Evolutionary conservation across 73 alveolate genomes (phyloP).

Genomic region (Paramecium primaurelia): DNA sequence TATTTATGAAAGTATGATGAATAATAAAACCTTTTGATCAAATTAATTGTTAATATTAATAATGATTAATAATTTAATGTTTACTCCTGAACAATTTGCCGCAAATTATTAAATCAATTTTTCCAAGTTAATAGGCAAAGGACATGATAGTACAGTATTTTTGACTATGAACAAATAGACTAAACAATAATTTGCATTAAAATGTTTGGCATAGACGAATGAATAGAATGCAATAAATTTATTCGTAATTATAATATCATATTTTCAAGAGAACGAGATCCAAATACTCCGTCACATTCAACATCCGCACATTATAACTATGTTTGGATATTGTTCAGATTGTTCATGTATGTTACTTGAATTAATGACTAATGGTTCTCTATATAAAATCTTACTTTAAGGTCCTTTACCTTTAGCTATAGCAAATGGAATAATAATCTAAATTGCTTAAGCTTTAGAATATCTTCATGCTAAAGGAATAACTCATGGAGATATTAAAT

Average conservation of each 20-base stretch:
- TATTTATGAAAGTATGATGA: slow-evolving; percentile 39
- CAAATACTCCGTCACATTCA: slow-evolving; percentile 24
- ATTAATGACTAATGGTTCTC: slow-evolving; percentile 8
- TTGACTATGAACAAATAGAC: not conserved
- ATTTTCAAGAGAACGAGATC: slow-evolving; percentile 31
- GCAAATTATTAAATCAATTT: not conserved
- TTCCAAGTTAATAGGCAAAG: not conserved
- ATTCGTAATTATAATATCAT: not conserved
- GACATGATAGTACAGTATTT: slow-evolving; percentile 29
- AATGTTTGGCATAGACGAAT: not conserved
- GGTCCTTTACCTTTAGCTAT: slow-evolving; percentile 39
- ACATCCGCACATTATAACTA: not conserved
- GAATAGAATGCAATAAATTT: slow-evolving; percentile 26
- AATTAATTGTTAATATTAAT: not conserved
- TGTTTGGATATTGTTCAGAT: slow-evolving; percentile 16
- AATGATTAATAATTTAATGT: not conserved
- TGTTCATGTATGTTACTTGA: slow-evolving; percentile 10
- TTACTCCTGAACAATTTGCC: slow-evolving; percentile 38
- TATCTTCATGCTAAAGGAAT: slow-evolving; percentile 12
- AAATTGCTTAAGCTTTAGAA: not conserved
- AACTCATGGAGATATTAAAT: slow-evolving; percentile 30
- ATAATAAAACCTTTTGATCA: not conserved
- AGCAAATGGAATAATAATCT: not conserved
- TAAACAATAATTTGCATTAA: not conserved
- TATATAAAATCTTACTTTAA: not conserved